Conservation (phyloP, 2,329 filamentous ascomycete genomes). For the Fusarium sp. region DNA sequence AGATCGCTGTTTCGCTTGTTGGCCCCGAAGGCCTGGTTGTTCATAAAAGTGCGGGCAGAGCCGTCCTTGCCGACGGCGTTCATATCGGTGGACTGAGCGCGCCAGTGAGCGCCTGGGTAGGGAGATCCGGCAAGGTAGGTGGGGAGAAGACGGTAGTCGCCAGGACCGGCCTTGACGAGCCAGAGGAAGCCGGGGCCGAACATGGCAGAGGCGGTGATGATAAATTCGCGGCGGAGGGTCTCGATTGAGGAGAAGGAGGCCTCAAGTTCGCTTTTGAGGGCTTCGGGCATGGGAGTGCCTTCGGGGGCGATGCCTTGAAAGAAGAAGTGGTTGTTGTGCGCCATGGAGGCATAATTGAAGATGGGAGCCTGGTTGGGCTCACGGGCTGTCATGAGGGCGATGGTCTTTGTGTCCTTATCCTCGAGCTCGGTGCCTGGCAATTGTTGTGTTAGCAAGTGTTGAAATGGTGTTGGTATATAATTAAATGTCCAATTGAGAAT, state of each 20-base stretch:
- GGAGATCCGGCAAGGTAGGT: conserved; percentile 95
- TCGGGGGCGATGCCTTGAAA: conserved; percentile 66
- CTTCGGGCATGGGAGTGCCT: conserved; percentile 64
- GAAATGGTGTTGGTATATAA: not conserved
- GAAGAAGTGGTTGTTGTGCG: conserved; percentile 90
- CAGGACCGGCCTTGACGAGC: conserved; percentile 74
- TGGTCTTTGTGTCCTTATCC: conserved; percentile 69
- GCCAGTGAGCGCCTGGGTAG: conserved; percentile 85
- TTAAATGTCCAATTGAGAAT: not conserved
- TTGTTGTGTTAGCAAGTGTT: conserved; percentile 20
- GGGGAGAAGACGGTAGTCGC: conserved; percentile 75
- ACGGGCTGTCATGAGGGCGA: conserved; percentile 81
- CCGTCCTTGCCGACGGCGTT: conserved; percentile 66
- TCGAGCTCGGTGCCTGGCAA: conserved; percentile 72
- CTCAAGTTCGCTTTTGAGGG: conserved; percentile 70
- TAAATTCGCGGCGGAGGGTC: conserved; percentile 81
- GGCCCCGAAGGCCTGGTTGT: conserved; percentile 49
- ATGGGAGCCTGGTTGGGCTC: conserved; percentile 79
- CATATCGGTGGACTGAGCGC: conserved; percentile 76
- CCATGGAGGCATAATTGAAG: conserved; percentile 98
- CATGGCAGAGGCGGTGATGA: conserved; percentile 86
- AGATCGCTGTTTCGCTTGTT: conserved; percentile 49
- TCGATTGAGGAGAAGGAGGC: conserved; percentile 84
- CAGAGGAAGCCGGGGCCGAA: conserved; percentile 98
- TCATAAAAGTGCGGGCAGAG: conserved; percentile 53